Evolutionary conservation across 2,329 filamentous ascomycete species (phyloP).

Genomic region (Fusarium keratoplasticum): DNA sequence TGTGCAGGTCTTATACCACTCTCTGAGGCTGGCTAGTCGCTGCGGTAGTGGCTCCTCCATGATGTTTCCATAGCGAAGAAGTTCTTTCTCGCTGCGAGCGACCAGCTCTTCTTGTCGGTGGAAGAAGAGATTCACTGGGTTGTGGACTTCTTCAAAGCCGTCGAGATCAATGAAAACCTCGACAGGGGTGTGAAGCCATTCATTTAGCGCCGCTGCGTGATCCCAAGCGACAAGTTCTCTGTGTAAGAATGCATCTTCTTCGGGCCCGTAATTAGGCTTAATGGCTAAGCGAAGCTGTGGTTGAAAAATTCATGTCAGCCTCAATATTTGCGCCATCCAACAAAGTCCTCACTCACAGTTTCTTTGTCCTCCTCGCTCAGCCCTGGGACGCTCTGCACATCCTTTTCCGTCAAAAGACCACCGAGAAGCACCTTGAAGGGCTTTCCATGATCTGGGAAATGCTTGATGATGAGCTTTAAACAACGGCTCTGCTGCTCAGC

Average conservation of each 20-base stretch:
- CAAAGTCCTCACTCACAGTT: slow-evolving; percentile 21
- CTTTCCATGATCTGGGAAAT: slow-evolving; percentile 25
- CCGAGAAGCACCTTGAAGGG: slow-evolving; percentile 39
- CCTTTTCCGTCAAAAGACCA: slow-evolving; percentile 29
- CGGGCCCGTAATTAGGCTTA: slow-evolving; percentile 24
- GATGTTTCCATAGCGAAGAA: slow-evolving; percentile 24
- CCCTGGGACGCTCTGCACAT: slow-evolving; percentile 20
- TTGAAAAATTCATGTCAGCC: not conserved
- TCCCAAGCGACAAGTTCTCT: slow-evolving; percentile 37
- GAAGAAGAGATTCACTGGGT: slow-evolving; percentile 63
- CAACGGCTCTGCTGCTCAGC: slow-evolving; percentile 26
- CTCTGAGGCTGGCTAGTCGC: slow-evolving; percentile 16
- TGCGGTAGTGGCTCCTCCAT: slow-evolving; percentile 11
- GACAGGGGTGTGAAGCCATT: slow-evolving; percentile 33
- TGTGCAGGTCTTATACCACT: slow-evolving; percentile 35
- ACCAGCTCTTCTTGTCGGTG: slow-evolving; percentile 43
- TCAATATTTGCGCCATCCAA: not conserved
- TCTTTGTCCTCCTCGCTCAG: slow-evolving; percentile 20
- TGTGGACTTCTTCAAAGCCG: slow-evolving; percentile 53
- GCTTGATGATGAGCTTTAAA: slow-evolving; percentile 22
- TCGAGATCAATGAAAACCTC: slow-evolving; percentile 53
- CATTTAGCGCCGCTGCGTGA: slow-evolving; percentile 28
- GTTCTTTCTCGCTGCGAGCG: slow-evolving; percentile 30
- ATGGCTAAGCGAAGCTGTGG: slow-evolving; percentile 31
- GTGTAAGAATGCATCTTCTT: slow-evolving; percentile 32